A percentile compares a stretch with the other conserved stretches of the same genome.
These are phyloP conservation scores for carrot (Daucus carota) DNA, from an alignment of 129 eudicot genomes.

Conservation along the genomic window DH1_v3.0 NC_030383.2:9458001-9458500, in stretches of 20 bases:
- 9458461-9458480: background rate
- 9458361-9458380: constrained; percentile 76
- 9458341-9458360: constrained; percentile 95
- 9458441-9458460: background rate
- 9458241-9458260: constrained; percentile 96
- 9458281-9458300: background rate
- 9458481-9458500: background rate
- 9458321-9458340: constrained; percentile 13
- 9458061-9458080: background rate
- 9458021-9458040: background rate
- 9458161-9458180: constrained; percentile 71
- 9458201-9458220: constrained; percentile 74
- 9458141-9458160: constrained; percentile 71
- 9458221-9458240: constrained; percentile 77
- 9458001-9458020: background rate
- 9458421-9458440: background rate
- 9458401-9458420: background rate
- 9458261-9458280: constrained; percentile 50
- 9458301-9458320: background rate
- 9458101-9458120: constrained; percentile 14
- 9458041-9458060: background rate
- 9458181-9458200: constrained; percentile 91
- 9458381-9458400: constrained; percentile 30
- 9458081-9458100: background rate
- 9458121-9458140: constrained; percentile 52